Conservation (phyloP, 768 basidiomycete genomes). For the Cystofilobasidium bisporidii region DNA sequence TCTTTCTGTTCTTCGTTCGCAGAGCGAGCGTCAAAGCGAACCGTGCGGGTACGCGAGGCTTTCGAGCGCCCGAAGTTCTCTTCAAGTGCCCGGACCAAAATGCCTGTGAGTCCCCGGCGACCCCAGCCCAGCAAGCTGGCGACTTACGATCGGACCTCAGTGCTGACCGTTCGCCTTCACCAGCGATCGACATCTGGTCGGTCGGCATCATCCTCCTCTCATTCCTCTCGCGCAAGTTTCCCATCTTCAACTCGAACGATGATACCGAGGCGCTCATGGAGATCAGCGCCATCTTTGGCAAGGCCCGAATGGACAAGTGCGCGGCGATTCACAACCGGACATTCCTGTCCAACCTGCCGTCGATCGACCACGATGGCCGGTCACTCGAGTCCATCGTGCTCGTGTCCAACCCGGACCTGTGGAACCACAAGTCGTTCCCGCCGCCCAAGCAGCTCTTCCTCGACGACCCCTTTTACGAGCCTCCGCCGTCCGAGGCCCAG, state of each 20-base stretch:
- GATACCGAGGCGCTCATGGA: conserved; percentile 95
- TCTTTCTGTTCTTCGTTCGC: not conserved
- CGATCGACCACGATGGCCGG: conserved; percentile 56
- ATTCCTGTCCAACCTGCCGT: conserved; percentile 81
- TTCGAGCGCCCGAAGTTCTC: conserved; percentile 91
- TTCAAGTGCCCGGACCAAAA: conserved; percentile 88
- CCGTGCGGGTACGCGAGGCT: conserved; percentile 90
- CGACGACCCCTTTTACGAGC: conserved; percentile 28
- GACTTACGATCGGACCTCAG: too few relatives aligned
- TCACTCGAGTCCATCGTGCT: conserved; percentile 67
- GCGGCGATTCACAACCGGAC: conserved; percentile 84
- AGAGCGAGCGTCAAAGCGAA: conserved; percentile 84
- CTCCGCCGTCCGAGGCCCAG: conserved; percentile 38
- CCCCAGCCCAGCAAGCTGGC: not conserved
- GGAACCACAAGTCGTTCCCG: conserved; percentile 33
- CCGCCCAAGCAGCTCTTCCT: conserved; percentile 49
- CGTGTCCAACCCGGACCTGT: conserved; percentile 58
- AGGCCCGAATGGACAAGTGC: conserved; percentile 66
- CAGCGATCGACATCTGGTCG: conserved; percentile 96
- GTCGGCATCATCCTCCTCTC: conserved; percentile 85
- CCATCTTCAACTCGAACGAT: conserved; percentile 84
- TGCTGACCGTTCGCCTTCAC: not conserved
- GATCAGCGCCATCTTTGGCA: conserved; percentile 76
- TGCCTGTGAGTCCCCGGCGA: conserved; percentile 56
- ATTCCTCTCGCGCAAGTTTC: conserved; percentile 85